Evolutionary conservation across 2,329 filamentous ascomycete species (phyloP).

Genomic region (Alternaria arborescens): DNA sequence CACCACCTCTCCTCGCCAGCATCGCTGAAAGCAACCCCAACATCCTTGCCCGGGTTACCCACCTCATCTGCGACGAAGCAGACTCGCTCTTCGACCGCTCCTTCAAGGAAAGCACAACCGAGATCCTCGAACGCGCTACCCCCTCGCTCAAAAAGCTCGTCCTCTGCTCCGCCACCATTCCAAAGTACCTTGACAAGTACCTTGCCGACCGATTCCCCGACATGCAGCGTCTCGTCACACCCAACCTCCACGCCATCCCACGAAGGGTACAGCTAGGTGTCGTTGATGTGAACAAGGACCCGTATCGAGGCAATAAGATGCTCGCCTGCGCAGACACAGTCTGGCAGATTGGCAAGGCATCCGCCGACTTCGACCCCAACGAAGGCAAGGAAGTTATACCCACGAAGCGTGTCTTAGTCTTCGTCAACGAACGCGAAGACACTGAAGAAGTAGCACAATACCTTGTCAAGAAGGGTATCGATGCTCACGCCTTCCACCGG

Average conservation of each 20-base stretch:
- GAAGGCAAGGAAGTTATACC: constrained; percentile 65
- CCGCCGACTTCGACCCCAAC: constrained; percentile 51
- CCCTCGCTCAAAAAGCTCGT: constrained; percentile 87
- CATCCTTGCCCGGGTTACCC: constrained; percentile 87
- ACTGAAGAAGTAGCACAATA: constrained; percentile 82
- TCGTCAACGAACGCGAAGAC: constrained; percentile 95
- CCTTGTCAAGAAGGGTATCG: constrained; percentile 83
- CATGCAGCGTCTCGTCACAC: constrained; percentile 87
- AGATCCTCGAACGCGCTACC: constrained; percentile 80
- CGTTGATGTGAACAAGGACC: constrained; percentile 89
- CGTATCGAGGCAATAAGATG: constrained; percentile 90
- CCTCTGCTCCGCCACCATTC: constrained; percentile 95
- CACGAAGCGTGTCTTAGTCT: constrained; percentile 88
- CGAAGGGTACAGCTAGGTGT: constrained; percentile 93
- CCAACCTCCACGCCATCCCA: constrained; percentile 94
- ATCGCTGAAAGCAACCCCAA: constrained; percentile 92
- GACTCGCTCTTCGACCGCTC: constrained; percentile 95
- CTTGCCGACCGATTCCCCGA: constrained; percentile 83
- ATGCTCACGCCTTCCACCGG: constrained; percentile 83
- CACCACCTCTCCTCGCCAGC: constrained; percentile 86
- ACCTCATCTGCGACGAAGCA: constrained; percentile 92
- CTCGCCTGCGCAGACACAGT: constrained; percentile 95
- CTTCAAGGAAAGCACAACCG: constrained; percentile 82
- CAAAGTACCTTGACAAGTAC: constrained; percentile 84
- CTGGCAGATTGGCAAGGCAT: constrained; percentile 88